Percentiles rank a stretch among this genome's conserved stretches.
Evolutionary conservation across 306 rosid genomes (phyloP).

Genomic region (Acacia crassicarpa): DNA sequence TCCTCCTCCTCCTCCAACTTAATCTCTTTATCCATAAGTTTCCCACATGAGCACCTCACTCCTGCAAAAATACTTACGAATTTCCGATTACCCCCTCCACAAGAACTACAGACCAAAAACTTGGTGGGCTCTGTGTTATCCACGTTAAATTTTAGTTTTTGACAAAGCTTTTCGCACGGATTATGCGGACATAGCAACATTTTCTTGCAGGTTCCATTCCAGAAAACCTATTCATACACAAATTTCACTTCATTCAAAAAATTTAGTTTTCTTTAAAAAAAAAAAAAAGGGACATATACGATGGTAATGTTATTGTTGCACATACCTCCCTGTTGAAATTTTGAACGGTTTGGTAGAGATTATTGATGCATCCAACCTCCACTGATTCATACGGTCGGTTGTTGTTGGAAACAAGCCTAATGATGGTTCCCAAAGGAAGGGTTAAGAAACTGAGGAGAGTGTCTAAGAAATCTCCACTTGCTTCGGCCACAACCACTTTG

Average conservation of each 20-base stretch:
- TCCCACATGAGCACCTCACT: too few species aligned
- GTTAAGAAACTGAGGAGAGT: neutral
- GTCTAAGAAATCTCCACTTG: neutral
- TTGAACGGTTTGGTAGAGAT: too few species aligned
- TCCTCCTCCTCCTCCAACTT: too few species aligned
- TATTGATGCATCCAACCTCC: too few species aligned
- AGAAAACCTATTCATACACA: neutral
- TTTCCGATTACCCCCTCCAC: neutral
- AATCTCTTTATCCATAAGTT: too few species aligned
- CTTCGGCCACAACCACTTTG: neutral
- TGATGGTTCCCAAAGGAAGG: neutral
- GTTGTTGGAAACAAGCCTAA: neutral
- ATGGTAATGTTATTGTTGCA: too few species aligned
- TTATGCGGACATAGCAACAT: neutral
- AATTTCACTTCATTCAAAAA: neutral
- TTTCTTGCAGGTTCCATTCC: neutral
- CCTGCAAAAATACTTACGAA: constrained; percentile 11
- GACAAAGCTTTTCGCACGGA: neutral
- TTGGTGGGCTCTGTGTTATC: constrained; percentile 23
- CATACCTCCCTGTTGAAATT: too few species aligned
- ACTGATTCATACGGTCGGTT: neutral
- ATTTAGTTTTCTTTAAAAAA: too few species aligned
- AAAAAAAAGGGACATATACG: too few species aligned
- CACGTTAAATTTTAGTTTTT: neutral
- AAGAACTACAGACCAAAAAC: neutral